phyloP scores from a whole-genome alignment of 768 basidiomycete species.

The Termitomyces heimii region DNA sequence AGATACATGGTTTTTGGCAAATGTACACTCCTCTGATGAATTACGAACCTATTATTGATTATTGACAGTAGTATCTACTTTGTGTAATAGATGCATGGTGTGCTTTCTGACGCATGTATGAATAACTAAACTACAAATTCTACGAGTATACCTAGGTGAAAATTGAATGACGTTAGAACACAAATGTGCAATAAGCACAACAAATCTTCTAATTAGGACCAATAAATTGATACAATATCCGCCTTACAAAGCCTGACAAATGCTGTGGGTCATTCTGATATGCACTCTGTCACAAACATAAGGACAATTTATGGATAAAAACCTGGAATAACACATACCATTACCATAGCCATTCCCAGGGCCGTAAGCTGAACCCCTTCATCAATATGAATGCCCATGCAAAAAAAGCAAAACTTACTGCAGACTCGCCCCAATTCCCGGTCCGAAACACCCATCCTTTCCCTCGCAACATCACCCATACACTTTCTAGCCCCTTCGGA shows the following conservation, averaged over 20 bases:
- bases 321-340: constrained; percentile 43
- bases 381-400: constrained; percentile 6
- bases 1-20: too few relatives aligned
- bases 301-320: background rate
- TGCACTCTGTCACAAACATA: constrained; percentile 42
- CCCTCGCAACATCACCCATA: constrained; percentile 77
- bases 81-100: too few relatives aligned
- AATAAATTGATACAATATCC: constrained; percentile 84
- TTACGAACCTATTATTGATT: too few relatives aligned
- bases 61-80: too few relatives aligned
- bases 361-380: constrained; percentile 43
- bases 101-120: background rate
- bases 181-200: background rate
- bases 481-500: constrained; percentile 85
- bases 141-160: background rate
- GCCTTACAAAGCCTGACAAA: constrained; percentile 73
- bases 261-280: constrained; percentile 83
- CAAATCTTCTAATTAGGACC: constrained; percentile 59
- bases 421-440: constrained; percentile 61
- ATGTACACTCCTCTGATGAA: too few relatives aligned
- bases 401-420: constrained; percentile 35
- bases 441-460: constrained; percentile 70
- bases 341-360: constrained; percentile 87
- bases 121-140: background rate
- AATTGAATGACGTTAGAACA: background rate